Conservation (phyloP, 2,329 filamentous ascomycete species). For the Elsinoe ampelina region DNA sequence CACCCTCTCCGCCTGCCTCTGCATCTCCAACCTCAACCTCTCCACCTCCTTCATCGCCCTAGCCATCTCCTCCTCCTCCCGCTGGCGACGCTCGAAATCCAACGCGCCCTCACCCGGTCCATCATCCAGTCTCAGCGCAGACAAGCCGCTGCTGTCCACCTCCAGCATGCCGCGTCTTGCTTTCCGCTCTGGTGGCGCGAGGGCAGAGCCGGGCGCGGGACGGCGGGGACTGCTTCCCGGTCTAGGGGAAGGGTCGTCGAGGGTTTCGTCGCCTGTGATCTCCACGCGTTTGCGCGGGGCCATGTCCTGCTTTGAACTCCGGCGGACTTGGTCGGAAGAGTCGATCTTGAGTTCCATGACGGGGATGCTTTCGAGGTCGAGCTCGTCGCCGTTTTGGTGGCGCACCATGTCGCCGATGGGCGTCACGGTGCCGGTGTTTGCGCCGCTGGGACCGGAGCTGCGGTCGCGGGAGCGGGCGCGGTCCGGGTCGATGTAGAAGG, state of each 20-base stretch:
- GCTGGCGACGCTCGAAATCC: slow-evolving; percentile 58
- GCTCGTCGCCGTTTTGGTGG: slow-evolving; percentile 60
- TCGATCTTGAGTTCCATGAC: slow-evolving; percentile 86
- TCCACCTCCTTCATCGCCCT: slow-evolving; percentile 85
- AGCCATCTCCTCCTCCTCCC: slow-evolving; percentile 81
- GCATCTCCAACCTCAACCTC: slow-evolving; percentile 78
- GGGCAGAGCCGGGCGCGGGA: too few relatives aligned
- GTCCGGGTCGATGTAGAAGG: slow-evolving; percentile 70
- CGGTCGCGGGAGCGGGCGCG: slow-evolving; percentile 16
- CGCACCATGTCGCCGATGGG: slow-evolving; percentile 66
- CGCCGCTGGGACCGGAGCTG: neutral
- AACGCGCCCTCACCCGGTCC: slow-evolving; percentile 27
- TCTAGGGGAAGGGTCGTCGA: slow-evolving; percentile 28
- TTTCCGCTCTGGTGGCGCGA: slow-evolving; percentile 11
- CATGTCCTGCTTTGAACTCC: neutral
- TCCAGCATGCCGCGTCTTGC: slow-evolving; percentile 62
- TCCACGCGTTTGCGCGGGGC: slow-evolving; percentile 32
- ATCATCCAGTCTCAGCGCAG: slow-evolving; percentile 59
- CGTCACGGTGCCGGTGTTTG: slow-evolving; percentile 53
- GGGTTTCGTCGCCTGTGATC: slow-evolving; percentile 40
- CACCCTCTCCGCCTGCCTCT: slow-evolving; percentile 66
- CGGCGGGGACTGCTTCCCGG: slow-evolving; percentile 3
- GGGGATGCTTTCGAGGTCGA: slow-evolving; percentile 91
- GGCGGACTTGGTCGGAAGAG: slow-evolving; percentile 14
- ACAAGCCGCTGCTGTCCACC: slow-evolving; percentile 78